Base-by-base conservation (phyloP, 495 filamentous ascomycete genomes). In the Podospora comata region DNA sequence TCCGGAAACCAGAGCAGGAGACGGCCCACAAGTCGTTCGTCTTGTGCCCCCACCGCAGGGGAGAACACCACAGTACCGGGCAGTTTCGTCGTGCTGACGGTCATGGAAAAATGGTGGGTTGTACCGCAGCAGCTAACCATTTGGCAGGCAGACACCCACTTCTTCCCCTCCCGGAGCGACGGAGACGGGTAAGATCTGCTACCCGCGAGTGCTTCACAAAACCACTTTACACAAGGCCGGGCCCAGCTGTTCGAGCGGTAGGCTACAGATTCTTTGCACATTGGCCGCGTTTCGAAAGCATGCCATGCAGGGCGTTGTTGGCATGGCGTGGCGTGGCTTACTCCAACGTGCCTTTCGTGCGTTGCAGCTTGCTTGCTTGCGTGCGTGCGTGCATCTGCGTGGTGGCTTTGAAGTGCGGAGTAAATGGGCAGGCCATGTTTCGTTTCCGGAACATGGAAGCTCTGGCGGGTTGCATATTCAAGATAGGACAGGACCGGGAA, bases 111-210 rank as follows among this genome's bases (percentile, higher is more conserved):
- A 2, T 11, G 39, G 39, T 48, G 39, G 5, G 55, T 58, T 20
- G 55, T 58, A 58, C 16, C n/a, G 23, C 55, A 58, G 55, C 23
- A 58, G 55, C 18, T 9, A 28, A 19, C 28, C 16, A 19, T 16
- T 32, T 48, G n/a, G 27, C 61, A 44, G 27, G 15, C 16, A 44
- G 23, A 20, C 19, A 58, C 23, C 56, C 59, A 18, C 26, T 20
- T 30, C 59, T 26, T 18, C 59, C 27, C 23, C 32, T 32, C 30
- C 18, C 61, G 18, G 61, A 32, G 61, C 27, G 19, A 19, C 61
- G 30, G 27, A 9, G 32, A 32, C 61, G 61, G 61, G 32, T 63
- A 63, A 32, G 61, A 63, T 63, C 61, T 63, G 9, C 34, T 63
- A 63, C 61, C 61, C 61, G 61, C 34, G 23, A 18, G 6, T 19